phyloP scores from a whole-genome alignment of 2,329 filamentous ascomycete genomes.

The Pseudofabraea citricarpa region DNA sequence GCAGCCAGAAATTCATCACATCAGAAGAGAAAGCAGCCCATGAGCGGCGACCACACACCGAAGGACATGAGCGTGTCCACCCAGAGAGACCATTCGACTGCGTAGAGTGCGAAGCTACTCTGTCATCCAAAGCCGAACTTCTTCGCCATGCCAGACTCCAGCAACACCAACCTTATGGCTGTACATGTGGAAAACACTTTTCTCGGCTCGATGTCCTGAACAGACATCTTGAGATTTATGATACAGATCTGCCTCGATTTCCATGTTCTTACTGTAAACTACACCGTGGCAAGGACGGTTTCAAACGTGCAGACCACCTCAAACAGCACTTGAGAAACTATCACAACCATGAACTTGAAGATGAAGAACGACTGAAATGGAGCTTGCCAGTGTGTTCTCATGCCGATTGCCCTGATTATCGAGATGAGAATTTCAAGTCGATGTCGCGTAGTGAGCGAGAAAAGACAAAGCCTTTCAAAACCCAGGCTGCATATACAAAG shows the following conservation, averaged over 20 bases:
- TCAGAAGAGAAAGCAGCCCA: conserved; percentile 6
- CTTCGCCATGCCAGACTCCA: conserved; percentile 9
- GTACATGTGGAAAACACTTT: conserved; percentile 22
- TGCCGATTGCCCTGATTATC: conserved; percentile 7
- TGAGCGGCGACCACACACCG: conserved; percentile 3
- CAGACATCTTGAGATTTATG: conserved; percentile 21
- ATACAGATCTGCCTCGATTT: conserved; percentile 12
- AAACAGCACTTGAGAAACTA: conserved; percentile 32
- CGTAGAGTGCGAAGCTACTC: conserved; percentile 7
- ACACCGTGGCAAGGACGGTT: conserved; percentile 28
- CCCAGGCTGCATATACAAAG: conserved; percentile 25
- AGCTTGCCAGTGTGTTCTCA: conserved; percentile 11
- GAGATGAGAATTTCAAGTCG: conserved; percentile 6
- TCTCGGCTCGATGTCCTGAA: conserved; percentile 23
- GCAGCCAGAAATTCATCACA: conserved; percentile 6
- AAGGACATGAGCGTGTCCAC: conserved; percentile 4
- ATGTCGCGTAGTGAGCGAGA: conserved; percentile 1
- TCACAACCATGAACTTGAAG: conserved; percentile 26
- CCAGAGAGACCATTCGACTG: conserved; percentile 5
- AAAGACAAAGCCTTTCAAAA: conserved; percentile 8
- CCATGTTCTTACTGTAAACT: conserved; percentile 29
- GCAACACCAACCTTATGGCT: conserved; percentile 13
- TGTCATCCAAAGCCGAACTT: conserved; percentile 5
- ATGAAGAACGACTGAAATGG: not conserved
- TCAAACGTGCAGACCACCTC: conserved; percentile 33